Percentiles rank a stretch among this genome's conserved stretches.
These are phyloP conservation scores for Kluyveromyces wickerhamii DNA, from an alignment of 805 yeast species.

Conservation along the genomic window DNA sequence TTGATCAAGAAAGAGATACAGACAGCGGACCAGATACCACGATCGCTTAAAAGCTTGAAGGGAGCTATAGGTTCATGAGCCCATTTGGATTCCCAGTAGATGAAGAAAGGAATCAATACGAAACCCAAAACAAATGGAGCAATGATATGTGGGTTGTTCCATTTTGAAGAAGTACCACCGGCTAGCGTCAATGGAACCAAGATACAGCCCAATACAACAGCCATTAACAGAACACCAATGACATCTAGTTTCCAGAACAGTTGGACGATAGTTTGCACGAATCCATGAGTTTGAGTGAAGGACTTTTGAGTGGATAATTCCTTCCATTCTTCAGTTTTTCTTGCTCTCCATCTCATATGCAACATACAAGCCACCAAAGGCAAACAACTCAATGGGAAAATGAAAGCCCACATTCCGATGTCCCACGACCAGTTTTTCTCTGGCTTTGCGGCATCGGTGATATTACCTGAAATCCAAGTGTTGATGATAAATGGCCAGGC, in stretches of 20 bases:
- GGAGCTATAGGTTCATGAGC: slow-evolving; percentile 50
- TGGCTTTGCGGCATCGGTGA: slow-evolving; percentile 24
- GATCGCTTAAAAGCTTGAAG: slow-evolving; percentile 41
- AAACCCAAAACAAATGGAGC: slow-evolving; percentile 52
- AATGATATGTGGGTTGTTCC: slow-evolving; percentile 47
- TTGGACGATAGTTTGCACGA: slow-evolving; percentile 18
- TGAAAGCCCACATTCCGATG: slow-evolving; percentile 48
- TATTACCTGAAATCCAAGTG: slow-evolving; percentile 56
- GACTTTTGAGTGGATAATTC: slow-evolving; percentile 26
- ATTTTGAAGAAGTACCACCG: slow-evolving; percentile 41
- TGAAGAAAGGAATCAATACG: slow-evolving; percentile 41
- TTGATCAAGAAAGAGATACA: slow-evolving; percentile 43
- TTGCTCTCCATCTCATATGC: slow-evolving; percentile 37
- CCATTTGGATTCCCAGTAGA: slow-evolving; percentile 43
- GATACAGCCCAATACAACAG: slow-evolving; percentile 46
- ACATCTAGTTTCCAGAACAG: slow-evolving; percentile 52
- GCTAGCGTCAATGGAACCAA: slow-evolving; percentile 59
- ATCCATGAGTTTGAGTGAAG: slow-evolving; percentile 4
- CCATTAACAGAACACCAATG: slow-evolving; percentile 45
- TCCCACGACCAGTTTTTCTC: slow-evolving; percentile 37
- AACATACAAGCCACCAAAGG: slow-evolving; percentile 36
- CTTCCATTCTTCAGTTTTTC: slow-evolving; percentile 34
- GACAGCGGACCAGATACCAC: slow-evolving; percentile 55
- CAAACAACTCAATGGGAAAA: slow-evolving; percentile 40
- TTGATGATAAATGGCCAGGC: slow-evolving; percentile 56